A percentile compares a stretch with the other conserved stretches of the same genome.
Evolutionary conservation across 225 moss, liverwort and hornwort species (phyloP).

Genomic region (Lunularia cruciata): DNA sequence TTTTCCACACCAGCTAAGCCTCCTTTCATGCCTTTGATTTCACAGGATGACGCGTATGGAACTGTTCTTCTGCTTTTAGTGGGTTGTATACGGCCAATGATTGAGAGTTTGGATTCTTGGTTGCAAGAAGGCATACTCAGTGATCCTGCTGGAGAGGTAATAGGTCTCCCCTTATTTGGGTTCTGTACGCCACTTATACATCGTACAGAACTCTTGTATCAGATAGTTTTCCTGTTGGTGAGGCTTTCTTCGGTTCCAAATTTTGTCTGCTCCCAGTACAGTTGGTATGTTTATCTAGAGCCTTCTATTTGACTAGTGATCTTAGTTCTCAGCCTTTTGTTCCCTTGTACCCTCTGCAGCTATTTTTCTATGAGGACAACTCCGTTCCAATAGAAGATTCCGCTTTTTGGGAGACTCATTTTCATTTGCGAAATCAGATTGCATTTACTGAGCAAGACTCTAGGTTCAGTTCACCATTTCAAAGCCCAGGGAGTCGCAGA

Average conservation of each 20-base stretch:
- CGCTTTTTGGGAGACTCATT: slow-evolving; percentile 90
- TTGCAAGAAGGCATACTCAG: slow-evolving; percentile 93
- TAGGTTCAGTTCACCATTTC: slow-evolving; percentile 5
- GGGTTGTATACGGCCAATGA: slow-evolving; percentile 80
- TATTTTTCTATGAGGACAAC: slow-evolving; percentile 78
- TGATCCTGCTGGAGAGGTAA: slow-evolving; percentile 97
- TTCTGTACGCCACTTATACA: too few species aligned
- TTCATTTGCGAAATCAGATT: slow-evolving; percentile 58
- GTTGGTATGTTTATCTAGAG: neutral
- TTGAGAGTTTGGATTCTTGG: slow-evolving; percentile 83
- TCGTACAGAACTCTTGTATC: too few species aligned
- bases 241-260: neutral
- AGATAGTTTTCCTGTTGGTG: neutral
- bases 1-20: too few species aligned
- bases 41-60: slow-evolving; percentile 78
- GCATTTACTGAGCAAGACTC: slow-evolving; percentile 30
- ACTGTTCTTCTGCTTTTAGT: slow-evolving; percentile 84
- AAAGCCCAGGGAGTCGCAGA: slow-evolving; percentile 27
- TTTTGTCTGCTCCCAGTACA: neutral
- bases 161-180: too few species aligned
- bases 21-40: neutral
- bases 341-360: slow-evolving; percentile 35
- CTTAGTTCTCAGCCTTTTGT: too few species aligned
- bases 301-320: too few species aligned
- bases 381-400: slow-evolving; percentile 84